Base-by-base conservation (phyloP, 1,284 basidiomycete genomes). In the Trametes hirsuta region DNA sequence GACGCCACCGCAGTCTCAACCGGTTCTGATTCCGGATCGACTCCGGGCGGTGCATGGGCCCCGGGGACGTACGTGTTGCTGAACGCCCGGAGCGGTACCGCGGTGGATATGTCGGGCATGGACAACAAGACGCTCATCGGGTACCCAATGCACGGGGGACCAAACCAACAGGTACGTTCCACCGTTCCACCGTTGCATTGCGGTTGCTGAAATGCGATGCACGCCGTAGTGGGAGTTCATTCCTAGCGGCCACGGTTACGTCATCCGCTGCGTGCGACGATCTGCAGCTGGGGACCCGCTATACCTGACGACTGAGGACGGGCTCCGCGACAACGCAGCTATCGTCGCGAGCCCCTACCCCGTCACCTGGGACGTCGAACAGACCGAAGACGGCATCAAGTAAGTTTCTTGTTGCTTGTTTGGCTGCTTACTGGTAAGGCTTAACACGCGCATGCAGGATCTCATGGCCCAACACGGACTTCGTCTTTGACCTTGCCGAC, bases 41-140 rank as follows among this genome's bases (percentile, higher is more conserved):
- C 61, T 5, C 30, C 55, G n/a, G 50, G 56, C 9, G 25, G 44
- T 3, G 45, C 46, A 11, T 71, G 67, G 70, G 62, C 58, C 1
- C 72, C 70, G 10, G 68, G 66, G 11, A 67, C 65, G 42, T 15
- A 85, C 71, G 75, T 70, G 36, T 76, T 87, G 58, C 74, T 72
- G 41, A 87, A 87, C 70, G 75, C 70, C 63, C 78, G 81, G 61
- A 72, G 76, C 34, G 79, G 78, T 0, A 85, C 80, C 2, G 80
- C 77, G 24, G 55, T 85, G 14, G 85, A 87, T 66, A 76, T 86
- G 41, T 84, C 82, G n/a, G 83, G 79, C 0, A 71, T 52, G 4
- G 82, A 87, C 67, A 74, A 81, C 50, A 69, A 50, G 35, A 76
- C 79, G 46, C 72, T 87, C 62, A 82, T 81, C 44, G 86, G 86